A percentile compares a stretch with the other conserved stretches of the same genome.
Conservation (phyloP, 2,329 filamentous ascomycete species). For the Apiospora saccharicola region DNA sequence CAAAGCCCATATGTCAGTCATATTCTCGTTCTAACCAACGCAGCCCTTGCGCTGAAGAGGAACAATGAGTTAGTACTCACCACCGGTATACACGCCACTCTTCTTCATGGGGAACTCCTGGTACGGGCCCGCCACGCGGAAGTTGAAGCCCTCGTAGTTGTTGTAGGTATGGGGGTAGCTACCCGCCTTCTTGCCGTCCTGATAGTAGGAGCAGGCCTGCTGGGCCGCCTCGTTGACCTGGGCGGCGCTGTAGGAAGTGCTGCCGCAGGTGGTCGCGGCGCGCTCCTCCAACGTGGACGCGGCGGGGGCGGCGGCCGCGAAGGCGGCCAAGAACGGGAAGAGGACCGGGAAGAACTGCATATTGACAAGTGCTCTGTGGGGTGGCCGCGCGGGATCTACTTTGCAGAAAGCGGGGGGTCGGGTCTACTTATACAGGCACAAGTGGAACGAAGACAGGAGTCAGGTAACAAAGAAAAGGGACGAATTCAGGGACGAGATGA, state of each 20-base stretch:
- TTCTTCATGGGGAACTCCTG: conserved; percentile 68
- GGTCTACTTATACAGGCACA: not conserved
- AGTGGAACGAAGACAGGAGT: not conserved
- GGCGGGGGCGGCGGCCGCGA: conserved; percentile 34
- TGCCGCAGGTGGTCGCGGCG: conserved; percentile 62
- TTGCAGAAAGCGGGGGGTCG: conserved; percentile 1
- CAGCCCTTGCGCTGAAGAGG: not conserved
- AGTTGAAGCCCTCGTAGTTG: conserved; percentile 69
- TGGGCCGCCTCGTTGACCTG: conserved; percentile 58
- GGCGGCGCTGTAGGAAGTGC: conserved; percentile 56
- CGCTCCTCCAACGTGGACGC: conserved; percentile 45
- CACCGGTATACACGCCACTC: conserved; percentile 62
- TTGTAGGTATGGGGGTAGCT: conserved; percentile 67
- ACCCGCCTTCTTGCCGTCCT: conserved; percentile 38
- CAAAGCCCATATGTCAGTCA: conserved; percentile 20
- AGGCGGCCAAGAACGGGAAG: conserved; percentile 37
- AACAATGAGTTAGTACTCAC: conserved; percentile 43
- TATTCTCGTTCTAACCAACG: not conserved
- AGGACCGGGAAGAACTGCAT: conserved; percentile 35
- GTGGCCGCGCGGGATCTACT: not conserved
- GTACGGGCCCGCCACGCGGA: conserved; percentile 63
- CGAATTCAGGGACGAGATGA: not conserved
- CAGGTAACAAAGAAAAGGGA: not conserved
- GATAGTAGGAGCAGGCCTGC: conserved; percentile 59
- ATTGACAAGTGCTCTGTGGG: conserved; percentile 10